A percentile compares a stretch with the other conserved stretches of the same genome.
phyloP scores from a whole-genome alignment of 2,329 filamentous ascomycete species.

The Dryadomyces quercivorus region DNA sequence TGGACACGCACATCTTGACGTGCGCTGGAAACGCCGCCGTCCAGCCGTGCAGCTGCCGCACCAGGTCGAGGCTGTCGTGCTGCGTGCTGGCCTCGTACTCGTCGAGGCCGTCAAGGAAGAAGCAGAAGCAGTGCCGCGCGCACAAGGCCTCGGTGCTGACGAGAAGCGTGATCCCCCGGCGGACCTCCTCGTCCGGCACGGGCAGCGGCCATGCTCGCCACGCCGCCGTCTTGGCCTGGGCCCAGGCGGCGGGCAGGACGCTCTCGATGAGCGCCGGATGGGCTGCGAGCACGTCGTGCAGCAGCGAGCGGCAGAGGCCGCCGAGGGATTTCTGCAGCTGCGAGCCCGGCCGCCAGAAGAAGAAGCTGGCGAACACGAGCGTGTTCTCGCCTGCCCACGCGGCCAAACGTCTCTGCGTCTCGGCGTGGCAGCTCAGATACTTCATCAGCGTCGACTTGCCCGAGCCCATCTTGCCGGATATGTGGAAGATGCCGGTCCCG shows the following conservation, averaged over 20 bases:
- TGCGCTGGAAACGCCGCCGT: too few relatives aligned
- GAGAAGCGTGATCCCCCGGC: not conserved
- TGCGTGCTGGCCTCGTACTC: conserved; percentile 1
- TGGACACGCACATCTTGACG: conserved; percentile 4
- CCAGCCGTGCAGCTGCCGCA: not conserved
- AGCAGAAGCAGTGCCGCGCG: not conserved
- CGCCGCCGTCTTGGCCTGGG: not conserved
- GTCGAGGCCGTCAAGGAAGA: conserved; percentile 5
- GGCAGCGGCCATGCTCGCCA: not conserved
- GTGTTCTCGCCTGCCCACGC: not conserved
- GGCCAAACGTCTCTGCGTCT: not conserved
- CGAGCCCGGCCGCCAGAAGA: conserved; percentile 4
- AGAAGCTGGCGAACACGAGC: not conserved
- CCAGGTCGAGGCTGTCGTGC: not conserved
- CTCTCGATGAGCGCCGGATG: not conserved
- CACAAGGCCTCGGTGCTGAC: not conserved
- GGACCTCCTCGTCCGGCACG: not conserved
- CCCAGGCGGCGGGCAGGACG: not conserved
- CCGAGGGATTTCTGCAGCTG: not conserved
- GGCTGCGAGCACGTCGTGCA: not conserved
- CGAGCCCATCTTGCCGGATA: conserved; percentile 3
- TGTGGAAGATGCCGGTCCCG: conserved; percentile 3
- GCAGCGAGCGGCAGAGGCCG: not conserved
- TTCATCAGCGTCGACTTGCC: conserved; percentile 8
- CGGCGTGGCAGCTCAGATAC: not conserved